Percentiles rank a stretch among this genome's conserved stretches.
Evolutionary conservation across 805 yeast genomes (phyloP).

Genomic region (Candida boleticola): DNA sequence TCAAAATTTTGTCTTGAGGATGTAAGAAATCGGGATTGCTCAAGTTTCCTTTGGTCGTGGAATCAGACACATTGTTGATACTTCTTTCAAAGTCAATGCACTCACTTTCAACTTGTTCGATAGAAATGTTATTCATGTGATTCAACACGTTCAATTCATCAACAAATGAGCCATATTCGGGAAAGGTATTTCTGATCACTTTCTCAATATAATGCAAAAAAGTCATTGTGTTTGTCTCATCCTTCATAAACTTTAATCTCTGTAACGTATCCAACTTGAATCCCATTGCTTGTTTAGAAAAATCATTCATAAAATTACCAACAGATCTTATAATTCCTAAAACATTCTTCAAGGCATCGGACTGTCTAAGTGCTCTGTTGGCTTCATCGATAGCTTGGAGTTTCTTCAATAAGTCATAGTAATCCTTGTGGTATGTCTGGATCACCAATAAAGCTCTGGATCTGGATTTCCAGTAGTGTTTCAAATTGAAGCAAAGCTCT

Average conservation of each 20-base stretch:
- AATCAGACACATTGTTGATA: conserved; percentile 67
- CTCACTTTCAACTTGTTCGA: conserved; percentile 78
- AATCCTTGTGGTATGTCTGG: conserved; percentile 74
- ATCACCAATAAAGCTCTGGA: conserved; percentile 76
- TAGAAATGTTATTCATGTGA: conserved; percentile 67
- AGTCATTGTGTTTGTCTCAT: conserved; percentile 81
- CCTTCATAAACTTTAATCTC: conserved; percentile 85
- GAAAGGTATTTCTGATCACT: conserved; percentile 78
- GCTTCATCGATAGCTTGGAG: conserved; percentile 73
- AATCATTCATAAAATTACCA: conserved; percentile 95
- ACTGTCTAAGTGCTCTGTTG: conserved; percentile 58
- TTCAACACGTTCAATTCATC: conserved; percentile 63
- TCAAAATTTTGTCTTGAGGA: conserved; percentile 74
- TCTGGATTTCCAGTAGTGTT: conserved; percentile 89
- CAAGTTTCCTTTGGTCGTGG: conserved; percentile 79
- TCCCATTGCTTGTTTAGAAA: conserved; percentile 89
- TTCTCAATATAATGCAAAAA: conserved; percentile 91
- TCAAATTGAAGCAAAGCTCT: conserved; percentile 78
- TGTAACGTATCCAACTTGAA: conserved; percentile 89
- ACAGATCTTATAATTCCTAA: conserved; percentile 84
- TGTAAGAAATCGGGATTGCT: conserved; percentile 78
- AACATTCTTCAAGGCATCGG: conserved; percentile 66
- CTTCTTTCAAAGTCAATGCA: conserved; percentile 61
- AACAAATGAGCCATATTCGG: conserved; percentile 72
- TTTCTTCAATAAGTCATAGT: conserved; percentile 65